Base-by-base conservation (phyloP, 2,329 filamentous ascomycete species). In the Pseudonectria buxi region DNA sequence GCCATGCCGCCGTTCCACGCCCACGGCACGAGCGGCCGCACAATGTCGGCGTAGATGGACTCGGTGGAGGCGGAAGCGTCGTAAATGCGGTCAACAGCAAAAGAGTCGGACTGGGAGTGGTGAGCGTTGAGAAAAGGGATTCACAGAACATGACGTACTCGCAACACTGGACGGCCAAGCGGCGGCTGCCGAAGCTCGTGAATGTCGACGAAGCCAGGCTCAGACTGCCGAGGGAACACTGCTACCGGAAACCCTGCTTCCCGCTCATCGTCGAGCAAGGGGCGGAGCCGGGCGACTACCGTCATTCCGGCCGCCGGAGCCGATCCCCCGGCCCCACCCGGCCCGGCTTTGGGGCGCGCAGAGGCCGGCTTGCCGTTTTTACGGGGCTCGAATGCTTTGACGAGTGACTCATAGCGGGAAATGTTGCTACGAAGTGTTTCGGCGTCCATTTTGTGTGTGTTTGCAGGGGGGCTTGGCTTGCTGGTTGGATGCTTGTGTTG, bases 1-100 rank as follows among this genome's bases (percentile, higher is more conserved):
- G 62, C 61, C 14, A 71, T 58, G 13, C 68, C 66, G 10, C 70
- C 69, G 14, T 56, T 45, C 64, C 64, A 68, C 0, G 63, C 64
- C 56, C 61, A 69, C 1, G 66, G 60, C 10, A 72, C 57, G 10
- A 72, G 55, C 10, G 61, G 57, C 24, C 56, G 45, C 5, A 70
- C 58, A 2, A 65, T 46, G 7, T 62, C 54, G 3, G 59, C 40
- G 47, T 70, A 71, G 27, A 72, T 59, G 4, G 54, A 40, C 6
- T 64, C 51, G 0, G 67, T 68, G 1, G 55, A 51, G 6, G 54
- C 32, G 0, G 62, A 47, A 0, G 60, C 43, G 5, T 44, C 52
- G 32, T 62, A 70, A 7, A 63, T 44, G 10, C 44, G 51, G 36
- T 68, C 64, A 0, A 64, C 51, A 2, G 50, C 44, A 33, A 53